Conservation (phyloP, 1,284 basidiomycete genomes). For the Pseudozyma thailandica region DNA sequence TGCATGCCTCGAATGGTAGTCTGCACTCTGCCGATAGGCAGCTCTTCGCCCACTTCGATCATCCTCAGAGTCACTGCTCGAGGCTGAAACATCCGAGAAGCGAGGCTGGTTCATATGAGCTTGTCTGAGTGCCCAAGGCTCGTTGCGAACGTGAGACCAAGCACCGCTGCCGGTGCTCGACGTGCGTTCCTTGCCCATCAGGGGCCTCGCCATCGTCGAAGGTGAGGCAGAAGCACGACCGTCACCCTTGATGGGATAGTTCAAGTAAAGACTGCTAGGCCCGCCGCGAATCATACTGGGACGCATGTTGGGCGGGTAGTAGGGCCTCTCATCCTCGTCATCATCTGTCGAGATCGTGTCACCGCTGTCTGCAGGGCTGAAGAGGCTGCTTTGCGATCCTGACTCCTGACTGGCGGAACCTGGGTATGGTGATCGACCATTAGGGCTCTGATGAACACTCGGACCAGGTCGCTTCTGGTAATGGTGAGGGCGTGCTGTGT, state of each 20-base stretch:
- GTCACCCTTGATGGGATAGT: slow-evolving; percentile 30
- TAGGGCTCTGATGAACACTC: slow-evolving; percentile 27
- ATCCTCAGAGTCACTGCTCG: slow-evolving; percentile 44
- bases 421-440: slow-evolving; percentile 28
- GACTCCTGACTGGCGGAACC: slow-evolving; percentile 38
- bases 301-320: slow-evolving; percentile 46
- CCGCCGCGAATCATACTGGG: slow-evolving; percentile 53
- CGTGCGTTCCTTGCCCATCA: slow-evolving; percentile 29
- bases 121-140: slow-evolving; percentile 45
- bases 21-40: slow-evolving; percentile 19
- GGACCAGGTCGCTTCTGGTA: slow-evolving; percentile 45
- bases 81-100: slow-evolving; percentile 44
- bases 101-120: slow-evolving; percentile 40
- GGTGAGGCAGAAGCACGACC: slow-evolving; percentile 26
- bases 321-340: slow-evolving; percentile 56
- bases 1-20: slow-evolving; percentile 10
- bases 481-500: slow-evolving; percentile 46
- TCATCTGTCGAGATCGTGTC: slow-evolving; percentile 55
- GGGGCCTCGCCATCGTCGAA: slow-evolving; percentile 16
- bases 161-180: slow-evolving; percentile 32
- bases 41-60: slow-evolving; percentile 23
- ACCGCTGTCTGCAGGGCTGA: slow-evolving; percentile 52
- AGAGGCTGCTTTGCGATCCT: slow-evolving; percentile 46
- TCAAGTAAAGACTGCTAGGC: slow-evolving; percentile 49
- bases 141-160: slow-evolving; percentile 45